These are phyloP conservation scores for Omphalotus guepiniiformis DNA, from an alignment of 768 basidiomycete species.

Conservation along the genomic window DNA sequence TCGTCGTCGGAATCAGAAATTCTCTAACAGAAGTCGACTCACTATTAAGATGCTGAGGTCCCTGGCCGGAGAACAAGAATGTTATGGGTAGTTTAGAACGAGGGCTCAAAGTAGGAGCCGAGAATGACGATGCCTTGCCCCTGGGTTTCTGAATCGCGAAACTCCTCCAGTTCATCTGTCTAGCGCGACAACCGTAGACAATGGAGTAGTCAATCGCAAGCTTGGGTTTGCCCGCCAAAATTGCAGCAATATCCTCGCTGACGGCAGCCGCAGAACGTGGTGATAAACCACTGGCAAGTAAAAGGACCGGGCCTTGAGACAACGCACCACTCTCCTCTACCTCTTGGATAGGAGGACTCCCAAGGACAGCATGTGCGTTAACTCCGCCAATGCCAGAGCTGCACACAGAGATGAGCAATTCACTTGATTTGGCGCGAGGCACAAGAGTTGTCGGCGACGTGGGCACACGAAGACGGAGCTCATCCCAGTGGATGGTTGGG, in stretches of 20 bases:
- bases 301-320: constrained; percentile 19
- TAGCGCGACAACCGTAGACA: constrained; percentile 24
- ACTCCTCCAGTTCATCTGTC: constrained; percentile 30
- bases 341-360: constrained; percentile 24
- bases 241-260: constrained; percentile 1
- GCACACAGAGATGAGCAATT: constrained; percentile 34
- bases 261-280: constrained; percentile 23
- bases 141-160: constrained; percentile 16
- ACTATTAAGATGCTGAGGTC: constrained; percentile 36
- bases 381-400: constrained; percentile 43
- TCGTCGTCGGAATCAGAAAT: neutral
- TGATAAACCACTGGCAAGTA: constrained; percentile 33
- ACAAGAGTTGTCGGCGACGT: constrained; percentile 22
- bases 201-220: neutral
- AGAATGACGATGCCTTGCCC: constrained; percentile 15
- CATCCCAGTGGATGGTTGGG: constrained; percentile 34
- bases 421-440: constrained; percentile 15
- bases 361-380: constrained; percentile 37
- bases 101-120: constrained; percentile 24
- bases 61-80: constrained; percentile 37
- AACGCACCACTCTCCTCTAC: neutral
- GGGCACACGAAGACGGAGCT: constrained; percentile 33
- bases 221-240: neutral
- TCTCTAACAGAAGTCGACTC: constrained; percentile 12
- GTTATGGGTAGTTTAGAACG: constrained; percentile 25